Evolutionary conservation across 306 rosid species (phyloP).

Genomic region (Sechiopsis laciniata): DNA sequence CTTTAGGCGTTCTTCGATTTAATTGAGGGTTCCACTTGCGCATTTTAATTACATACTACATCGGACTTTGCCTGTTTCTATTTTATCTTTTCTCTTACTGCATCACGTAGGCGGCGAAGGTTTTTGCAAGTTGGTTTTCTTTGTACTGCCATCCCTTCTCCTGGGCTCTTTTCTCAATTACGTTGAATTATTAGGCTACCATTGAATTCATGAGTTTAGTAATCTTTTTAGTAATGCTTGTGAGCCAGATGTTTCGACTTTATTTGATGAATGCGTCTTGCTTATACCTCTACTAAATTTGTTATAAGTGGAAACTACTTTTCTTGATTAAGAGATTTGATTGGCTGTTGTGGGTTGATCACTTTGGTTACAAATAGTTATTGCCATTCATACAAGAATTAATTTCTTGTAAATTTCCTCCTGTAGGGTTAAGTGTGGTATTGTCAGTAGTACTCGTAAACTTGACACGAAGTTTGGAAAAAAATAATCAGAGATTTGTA

Average conservation of each 20-base stretch:
- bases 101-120: background rate
- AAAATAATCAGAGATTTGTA: no score
- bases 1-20: background rate
- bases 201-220: background rate
- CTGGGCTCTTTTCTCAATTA: background rate
- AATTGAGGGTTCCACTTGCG: background rate
- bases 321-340: background rate
- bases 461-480: no score
- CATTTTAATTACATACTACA: background rate
- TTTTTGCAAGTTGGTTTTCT: background rate
- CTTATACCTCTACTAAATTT: background rate
- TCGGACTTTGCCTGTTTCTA: background rate
- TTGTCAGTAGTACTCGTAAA: no score
- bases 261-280: background rate
- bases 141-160: background rate
- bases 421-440: no score
- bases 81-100: background rate
- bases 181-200: slow-evolving; percentile 1
- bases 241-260: background rate
- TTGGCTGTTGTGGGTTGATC: no score
- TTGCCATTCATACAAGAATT: no score
- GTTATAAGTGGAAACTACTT: background rate
- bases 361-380: no score
- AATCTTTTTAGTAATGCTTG: background rate
- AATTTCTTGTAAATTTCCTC: no score